Evolutionary conservation across 257 asterid genomes (phyloP).

Genomic region (Phtheirospermum japonicum): DNA sequence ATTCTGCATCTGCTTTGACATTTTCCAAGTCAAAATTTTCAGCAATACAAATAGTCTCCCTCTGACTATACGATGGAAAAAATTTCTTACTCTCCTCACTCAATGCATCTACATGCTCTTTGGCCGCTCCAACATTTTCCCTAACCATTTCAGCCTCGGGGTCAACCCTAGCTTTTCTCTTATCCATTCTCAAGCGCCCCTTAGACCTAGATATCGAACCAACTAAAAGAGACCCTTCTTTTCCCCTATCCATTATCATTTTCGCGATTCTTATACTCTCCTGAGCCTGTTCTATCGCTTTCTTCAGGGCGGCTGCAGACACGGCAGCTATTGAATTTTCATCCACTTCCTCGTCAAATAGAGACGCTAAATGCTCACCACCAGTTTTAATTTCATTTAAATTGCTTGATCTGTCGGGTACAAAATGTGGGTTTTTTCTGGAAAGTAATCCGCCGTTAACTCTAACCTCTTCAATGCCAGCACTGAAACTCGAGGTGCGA

Average conservation of each 20-base stretch:
- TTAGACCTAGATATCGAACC: too few species aligned
- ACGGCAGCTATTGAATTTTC: conserved; percentile 75
- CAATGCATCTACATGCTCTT: conserved; percentile 38
- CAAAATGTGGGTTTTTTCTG: conserved; percentile 32
- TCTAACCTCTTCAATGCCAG: conserved; percentile 36
- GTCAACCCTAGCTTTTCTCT: too few species aligned
- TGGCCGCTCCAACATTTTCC: conserved; percentile 41
- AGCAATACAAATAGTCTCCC: conserved; percentile 23
- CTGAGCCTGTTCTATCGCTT: conserved; percentile 86
- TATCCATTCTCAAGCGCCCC: conserved; percentile 78
- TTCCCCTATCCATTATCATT: conserved; percentile 67
- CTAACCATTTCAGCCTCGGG: conserved; percentile 33
- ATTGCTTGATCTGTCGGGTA: too few species aligned
- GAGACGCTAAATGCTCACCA: conserved; percentile 39
- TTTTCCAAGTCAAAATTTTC: conserved; percentile 32
- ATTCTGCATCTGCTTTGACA: conserved; percentile 27
- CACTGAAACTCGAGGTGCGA: conserved; percentile 60
- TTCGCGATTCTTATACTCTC: conserved; percentile 81
- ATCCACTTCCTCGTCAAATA: conserved; percentile 72
- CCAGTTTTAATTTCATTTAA: too few species aligned
- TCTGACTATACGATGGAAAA: too few species aligned
- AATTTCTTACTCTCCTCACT: too few species aligned
- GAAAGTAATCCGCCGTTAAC: too few species aligned
- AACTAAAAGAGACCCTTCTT: too few species aligned
- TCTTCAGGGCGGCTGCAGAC: conserved; percentile 75